Base-by-base conservation (phyloP, 371 early-diverging fungal species). In the Parasitella parasitica region DNA sequence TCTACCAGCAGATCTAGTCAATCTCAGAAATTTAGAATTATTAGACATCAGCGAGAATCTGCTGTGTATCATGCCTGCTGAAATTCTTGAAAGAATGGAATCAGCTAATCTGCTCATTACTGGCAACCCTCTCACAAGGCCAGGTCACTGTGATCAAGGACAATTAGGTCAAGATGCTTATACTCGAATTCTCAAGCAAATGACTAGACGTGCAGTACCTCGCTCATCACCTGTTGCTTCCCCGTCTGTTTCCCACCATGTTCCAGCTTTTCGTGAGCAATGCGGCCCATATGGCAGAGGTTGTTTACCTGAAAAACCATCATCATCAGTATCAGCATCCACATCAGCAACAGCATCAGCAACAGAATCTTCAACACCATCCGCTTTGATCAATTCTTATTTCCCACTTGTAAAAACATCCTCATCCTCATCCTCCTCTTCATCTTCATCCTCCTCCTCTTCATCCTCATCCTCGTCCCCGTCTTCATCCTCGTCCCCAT, bases 41-140 rank as follows among this genome's bases (percentile, higher is more conserved):
- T 73, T 88, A 13, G 89, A 90, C 67, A 60, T 90, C 26, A 80
- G 81, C 36, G 82, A 80, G 52, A 90, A 90, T 61, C 43, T 81
- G 1, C 41, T 90, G 3, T 88, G 86, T 48, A 81, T 86, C 43
- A 75, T 88, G 59, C 88, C 89, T 26, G 80, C 77, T 5, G 86
- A 86, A 49, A 78, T 87, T 7, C 67, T 82, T 7, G 81, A 84
- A 36, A 78, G 77, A 20, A 76, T 87, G 85, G 50, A 57, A n/a
- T 75, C 73, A 15, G 80, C 84, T 0, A 82, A 84, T 0, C 61
- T 88, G 12, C 60, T 86, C 35, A 78, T 88, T 35, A 85, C 85
- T 11, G 86, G 86, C 8, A 88, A 88, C 46, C 88, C 88, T 2
- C 68, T 88, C 57, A 86, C 84, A 20, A 73, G 80, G 8, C 75